Conservation (phyloP, 305 asterid genomes). For the Fraxinus sp. region DNA sequence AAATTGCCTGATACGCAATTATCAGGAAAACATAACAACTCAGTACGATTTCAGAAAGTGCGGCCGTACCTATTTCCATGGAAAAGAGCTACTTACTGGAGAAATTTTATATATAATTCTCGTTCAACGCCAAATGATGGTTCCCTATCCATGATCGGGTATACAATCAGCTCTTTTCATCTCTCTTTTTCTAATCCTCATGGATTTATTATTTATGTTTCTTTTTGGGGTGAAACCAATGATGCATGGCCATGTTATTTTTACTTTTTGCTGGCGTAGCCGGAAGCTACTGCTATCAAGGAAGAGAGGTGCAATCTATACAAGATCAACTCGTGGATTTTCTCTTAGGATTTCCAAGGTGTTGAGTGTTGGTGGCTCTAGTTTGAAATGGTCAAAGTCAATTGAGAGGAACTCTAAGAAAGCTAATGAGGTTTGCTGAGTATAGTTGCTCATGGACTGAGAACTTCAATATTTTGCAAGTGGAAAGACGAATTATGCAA, state of each 20-base stretch:
- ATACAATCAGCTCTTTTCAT: conserved; percentile 26
- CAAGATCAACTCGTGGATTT: conserved; percentile 77
- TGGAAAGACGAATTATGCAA: conserved; percentile 7
- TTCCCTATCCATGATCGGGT: conserved; percentile 55
- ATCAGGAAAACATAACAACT: conserved; percentile 47
- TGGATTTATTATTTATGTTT: conserved; percentile 12
- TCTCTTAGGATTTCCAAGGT: conserved; percentile 82
- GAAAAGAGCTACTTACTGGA: conserved; percentile 68
- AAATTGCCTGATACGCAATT: conserved; percentile 50
- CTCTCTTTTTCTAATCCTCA: conserved; percentile 13
- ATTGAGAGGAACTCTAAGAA: conserved; percentile 75
- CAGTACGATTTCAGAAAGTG: conserved; percentile 45
- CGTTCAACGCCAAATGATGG: conserved; percentile 39
- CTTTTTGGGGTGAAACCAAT: conserved; percentile 16
- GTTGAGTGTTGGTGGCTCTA: conserved; percentile 69
- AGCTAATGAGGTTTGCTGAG: conserved; percentile 68
- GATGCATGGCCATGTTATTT: conserved; percentile 22
- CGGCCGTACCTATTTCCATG: conserved; percentile 59
- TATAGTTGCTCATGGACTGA: conserved; percentile 24
- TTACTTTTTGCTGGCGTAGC: conserved; percentile 42
- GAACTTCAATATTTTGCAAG: conserved; percentile 7
- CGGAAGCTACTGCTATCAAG: conserved; percentile 64
- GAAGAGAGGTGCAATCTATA: conserved; percentile 81
- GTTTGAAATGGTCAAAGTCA: conserved; percentile 98
- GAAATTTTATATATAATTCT: conserved; percentile 43